Evolutionary conservation across 306 rosid species (phyloP), one percentile per base, ranked within the genome.

Genomic region (Cucurbita pepo): DNA sequence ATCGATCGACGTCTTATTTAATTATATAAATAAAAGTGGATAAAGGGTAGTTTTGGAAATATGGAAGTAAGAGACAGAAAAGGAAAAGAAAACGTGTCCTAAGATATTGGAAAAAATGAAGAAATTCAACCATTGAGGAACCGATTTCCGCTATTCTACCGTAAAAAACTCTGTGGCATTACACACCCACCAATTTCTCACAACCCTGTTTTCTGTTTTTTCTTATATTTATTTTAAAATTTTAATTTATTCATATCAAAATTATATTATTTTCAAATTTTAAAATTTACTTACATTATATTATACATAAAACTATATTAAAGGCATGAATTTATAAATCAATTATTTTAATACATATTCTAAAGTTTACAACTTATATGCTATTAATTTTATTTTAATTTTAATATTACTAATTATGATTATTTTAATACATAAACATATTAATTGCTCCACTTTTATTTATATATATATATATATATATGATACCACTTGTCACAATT

Each of bases 61-160:
- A 3, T 30, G 34, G 34, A 30, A 30, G 34, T 4, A 51, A 51
- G 3, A 51, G 15, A 15, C 2, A 45, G 8, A 55, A 55, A 6
- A 21, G 11, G 7, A 54, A 18, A 19, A 18, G 3, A 55, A 51
- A 15, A 4, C 8, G 57, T 21, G 38, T 56, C 21, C 10, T 19
- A 56, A 8, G 6, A 21, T 56, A 10, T 21, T 10, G 16, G 1
- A 38, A 75, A 52, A 52, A 14, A 0, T 13, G 56, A 52, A n/a
- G 19, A 77, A 78, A 75, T 82, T 77, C 77, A 80, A 81, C 65
- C 30, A 81, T 81, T 79, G 30, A 73, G 78, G 82, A 72, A 79
- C 64, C 80, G 86, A 82, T 82, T 80, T 34, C 47, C 72, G 81
- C 89, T 77, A 80, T 76, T 81, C 83, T 82, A 73, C 83, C 85